Evolutionary conservation across 305 asterid genomes (phyloP).

Genomic region (Coffea humblotiana): DNA sequence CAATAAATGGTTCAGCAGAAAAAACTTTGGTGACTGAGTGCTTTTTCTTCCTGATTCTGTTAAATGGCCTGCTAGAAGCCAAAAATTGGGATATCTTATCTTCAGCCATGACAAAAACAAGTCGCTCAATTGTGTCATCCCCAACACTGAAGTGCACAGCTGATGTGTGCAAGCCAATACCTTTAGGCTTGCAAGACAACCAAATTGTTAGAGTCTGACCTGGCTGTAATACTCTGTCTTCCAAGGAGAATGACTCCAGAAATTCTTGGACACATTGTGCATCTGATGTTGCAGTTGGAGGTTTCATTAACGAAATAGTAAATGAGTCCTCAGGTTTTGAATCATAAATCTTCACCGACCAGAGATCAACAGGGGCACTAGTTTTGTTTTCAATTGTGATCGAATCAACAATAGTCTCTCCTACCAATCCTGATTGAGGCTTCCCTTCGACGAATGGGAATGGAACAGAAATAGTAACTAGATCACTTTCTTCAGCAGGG

Average conservation of each 20-base stretch:
- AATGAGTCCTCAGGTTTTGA: slow-evolving; percentile 78
- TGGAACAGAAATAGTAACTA: slow-evolving; percentile 66
- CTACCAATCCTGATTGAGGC: slow-evolving; percentile 68
- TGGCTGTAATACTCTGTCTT: slow-evolving; percentile 55
- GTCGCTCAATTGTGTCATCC: slow-evolving; percentile 73
- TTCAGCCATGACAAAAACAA: slow-evolving; percentile 75
- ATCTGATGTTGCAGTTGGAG: slow-evolving; percentile 68
- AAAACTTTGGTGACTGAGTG: slow-evolving; percentile 35
- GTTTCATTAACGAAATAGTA: slow-evolving; percentile 75
- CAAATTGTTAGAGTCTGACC: slow-evolving; percentile 54
- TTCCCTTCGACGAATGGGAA: slow-evolving; percentile 59
- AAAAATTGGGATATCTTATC: slow-evolving; percentile 75
- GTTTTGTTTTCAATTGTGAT: slow-evolving; percentile 60
- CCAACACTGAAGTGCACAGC: slow-evolving; percentile 79
- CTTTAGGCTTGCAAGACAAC: slow-evolving; percentile 90
- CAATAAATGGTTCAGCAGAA: slow-evolving; percentile 41
- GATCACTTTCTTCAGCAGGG: slow-evolving; percentile 58
- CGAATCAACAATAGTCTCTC: slow-evolving; percentile 53
- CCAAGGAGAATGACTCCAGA: slow-evolving; percentile 61
- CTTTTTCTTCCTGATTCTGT: slow-evolving; percentile 52
- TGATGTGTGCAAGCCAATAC: slow-evolving; percentile 69
- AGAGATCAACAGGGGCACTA: slow-evolving; percentile 50
- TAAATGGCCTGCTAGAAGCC: slow-evolving; percentile 62
- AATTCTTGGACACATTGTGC: slow-evolving; percentile 47
- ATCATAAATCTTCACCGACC: slow-evolving; percentile 81